Evolutionary conservation across 2,329 filamentous ascomycete genomes (phyloP).

Genomic region (Fusarium chlamydosporum): DNA sequence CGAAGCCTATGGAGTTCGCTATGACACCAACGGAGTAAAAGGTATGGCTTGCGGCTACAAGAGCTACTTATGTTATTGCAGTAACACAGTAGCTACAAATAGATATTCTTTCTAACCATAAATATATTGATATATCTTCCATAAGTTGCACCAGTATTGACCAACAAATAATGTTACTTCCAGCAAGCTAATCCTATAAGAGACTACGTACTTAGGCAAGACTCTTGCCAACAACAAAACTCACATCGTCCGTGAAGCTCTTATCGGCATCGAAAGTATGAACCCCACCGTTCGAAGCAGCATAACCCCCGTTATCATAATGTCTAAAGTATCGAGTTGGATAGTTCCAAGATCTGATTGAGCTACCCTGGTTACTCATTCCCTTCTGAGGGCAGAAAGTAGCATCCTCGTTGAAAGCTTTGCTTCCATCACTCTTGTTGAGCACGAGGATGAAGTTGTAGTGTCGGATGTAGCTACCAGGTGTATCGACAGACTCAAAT

Average conservation of each 20-base stretch:
- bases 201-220: neutral
- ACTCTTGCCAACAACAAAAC: slow-evolving; percentile 8
- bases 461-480: slow-evolving; percentile 26
- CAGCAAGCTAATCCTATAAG: fast-evolving
- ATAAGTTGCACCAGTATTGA: neutral
- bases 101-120: fast-evolving
- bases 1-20: slow-evolving; percentile 23
- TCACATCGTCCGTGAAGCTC: slow-evolving; percentile 18
- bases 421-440: slow-evolving; percentile 9
- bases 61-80: fast-evolving
- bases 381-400: slow-evolving; percentile 32
- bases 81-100: fast-evolving
- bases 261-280: slow-evolving; percentile 19
- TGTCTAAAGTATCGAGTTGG: slow-evolving; percentile 31
- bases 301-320: slow-evolving; percentile 14
- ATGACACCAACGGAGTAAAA: neutral
- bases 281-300: slow-evolving; percentile 23
- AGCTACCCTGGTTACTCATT: slow-evolving; percentile 12
- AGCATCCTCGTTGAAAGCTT: slow-evolving; percentile 30
- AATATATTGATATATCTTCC: too few relatives aligned
- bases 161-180: neutral
- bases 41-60: too few relatives aligned
- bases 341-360: slow-evolving; percentile 31
- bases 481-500: slow-evolving; percentile 24
- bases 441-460: slow-evolving; percentile 7